Evolutionary conservation across 2,329 filamentous ascomycete species (phyloP), one percentile per base, ranked within the genome.

Genomic region (Sporothrix brunneoviolacea): DNA sequence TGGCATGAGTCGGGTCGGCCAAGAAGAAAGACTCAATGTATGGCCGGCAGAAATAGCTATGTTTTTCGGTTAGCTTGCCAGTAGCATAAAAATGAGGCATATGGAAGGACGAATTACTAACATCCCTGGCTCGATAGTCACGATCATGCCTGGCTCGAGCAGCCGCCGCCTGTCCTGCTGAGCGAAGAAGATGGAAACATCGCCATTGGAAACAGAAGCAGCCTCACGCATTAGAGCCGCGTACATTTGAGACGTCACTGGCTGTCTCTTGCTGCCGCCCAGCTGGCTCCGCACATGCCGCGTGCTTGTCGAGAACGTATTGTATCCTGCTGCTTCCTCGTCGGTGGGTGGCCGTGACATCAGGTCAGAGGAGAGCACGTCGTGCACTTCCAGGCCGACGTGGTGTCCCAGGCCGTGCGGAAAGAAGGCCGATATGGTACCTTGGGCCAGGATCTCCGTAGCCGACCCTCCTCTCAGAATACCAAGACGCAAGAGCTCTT

Each of bases 111-210:
- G 18, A 43, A 27, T 9, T 9, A 67, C 74, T 65, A 61, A 79
- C 70, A 86, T 73, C 55, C 88, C 88, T 1, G 88, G 88, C 69
- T 93, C 88, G 42, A 91, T 77, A 0, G 88, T 93, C 16, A 93
- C 78, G 35, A 91, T 75, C 72, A 88, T 86, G 44, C 80, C 76
- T 12, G 79, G 70, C 57, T 69, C 65, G 6, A 85, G 70, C n/a
- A 65, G 39, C 19, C 54, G 49, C 12, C 57, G 50, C 15, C 33
- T 36, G 40, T 40, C 38, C 19, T 15, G 37, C 24, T 48, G 39
- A 18, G 18, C 27, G 18, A 24, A 40, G 18, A 48, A 45, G 39
- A 16, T 33, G 27, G 42, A 36, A 8, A 36, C 28, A 4, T 40
- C 30, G 19, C 50, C 54, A 16, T 50, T 51, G 27, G 35, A 40